Evolutionary conservation across 2,329 filamentous ascomycete genomes (phyloP).

Genomic region (Penicillium sp.): DNA sequence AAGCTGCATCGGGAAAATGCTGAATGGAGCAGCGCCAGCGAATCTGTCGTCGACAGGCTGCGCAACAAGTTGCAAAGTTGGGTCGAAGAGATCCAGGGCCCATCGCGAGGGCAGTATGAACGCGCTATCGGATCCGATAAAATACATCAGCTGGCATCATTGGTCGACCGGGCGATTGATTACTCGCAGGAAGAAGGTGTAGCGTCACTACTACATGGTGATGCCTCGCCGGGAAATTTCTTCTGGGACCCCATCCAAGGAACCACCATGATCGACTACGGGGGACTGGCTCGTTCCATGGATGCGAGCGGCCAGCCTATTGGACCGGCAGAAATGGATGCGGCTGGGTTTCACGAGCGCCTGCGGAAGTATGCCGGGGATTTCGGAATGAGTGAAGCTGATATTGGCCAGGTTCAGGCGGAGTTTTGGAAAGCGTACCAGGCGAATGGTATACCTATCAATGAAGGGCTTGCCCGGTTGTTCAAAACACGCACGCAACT

Average conservation of each 20-base stretch:
- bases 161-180: neutral
- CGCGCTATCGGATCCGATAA: neutral
- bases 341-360: slow-evolving; percentile 3
- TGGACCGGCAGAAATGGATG: slow-evolving; percentile 3
- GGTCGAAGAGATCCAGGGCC: slow-evolving; percentile 1
- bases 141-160: neutral
- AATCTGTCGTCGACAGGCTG: neutral
- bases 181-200: slow-evolving; percentile 1
- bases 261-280: slow-evolving; percentile 5
- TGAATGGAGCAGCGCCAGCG: neutral
- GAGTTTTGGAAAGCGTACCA: slow-evolving; percentile 3
- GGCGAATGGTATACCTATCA: neutral
- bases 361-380: slow-evolving; percentile 3
- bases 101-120: neutral
- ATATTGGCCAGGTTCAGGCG: neutral
- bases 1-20: neutral
- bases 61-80: neutral
- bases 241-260: neutral
- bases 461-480: neutral
- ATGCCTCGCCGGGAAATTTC: slow-evolving; percentile 1
- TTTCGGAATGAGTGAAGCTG: slow-evolving; percentile 4
- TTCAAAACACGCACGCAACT: slow-evolving; percentile 1
- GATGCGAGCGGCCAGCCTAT: neutral
- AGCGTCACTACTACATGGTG: neutral
- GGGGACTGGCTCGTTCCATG: neutral